These are phyloP conservation scores for Dispira simplex DNA, from an alignment of 192 early-diverging fungal genomes.

Conservation along the genomic window DNA sequence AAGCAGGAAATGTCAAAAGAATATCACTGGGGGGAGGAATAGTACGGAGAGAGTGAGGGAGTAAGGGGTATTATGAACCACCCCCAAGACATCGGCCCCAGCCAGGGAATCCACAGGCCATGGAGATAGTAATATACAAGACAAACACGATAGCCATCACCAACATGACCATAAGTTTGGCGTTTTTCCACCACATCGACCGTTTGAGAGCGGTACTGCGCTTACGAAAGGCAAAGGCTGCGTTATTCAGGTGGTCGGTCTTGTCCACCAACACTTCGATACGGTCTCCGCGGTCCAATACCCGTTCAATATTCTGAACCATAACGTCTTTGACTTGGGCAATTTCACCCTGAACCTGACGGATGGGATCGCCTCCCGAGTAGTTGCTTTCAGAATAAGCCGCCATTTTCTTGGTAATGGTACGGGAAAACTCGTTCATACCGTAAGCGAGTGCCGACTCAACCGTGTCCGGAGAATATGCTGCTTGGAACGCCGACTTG, in stretches of 20 bases:
- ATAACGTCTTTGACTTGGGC: conserved; percentile 90
- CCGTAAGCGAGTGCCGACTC: conserved; percentile 48
- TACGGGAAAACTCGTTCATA: conserved; percentile 66
- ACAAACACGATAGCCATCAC: conserved; percentile 42
- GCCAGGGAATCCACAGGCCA: conserved; percentile 68
- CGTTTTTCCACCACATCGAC: conserved; percentile 93
- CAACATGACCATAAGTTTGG: conserved; percentile 59
- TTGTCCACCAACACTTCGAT: conserved; percentile 86
- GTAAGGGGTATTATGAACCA: no score
- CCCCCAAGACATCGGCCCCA: conserved; percentile 30
- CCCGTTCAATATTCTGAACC: conserved; percentile 87
- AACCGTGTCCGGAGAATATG: conserved; percentile 36
- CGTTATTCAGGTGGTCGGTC: conserved; percentile 72
- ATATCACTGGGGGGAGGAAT: no score
- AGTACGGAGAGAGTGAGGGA: no score
- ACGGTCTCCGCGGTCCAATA: conserved; percentile 74
- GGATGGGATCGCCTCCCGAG: conserved; percentile 42
- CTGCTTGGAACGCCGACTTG: conserved; percentile 38
- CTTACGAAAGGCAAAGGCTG: conserved; percentile 82
- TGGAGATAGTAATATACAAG: conserved; percentile 55
- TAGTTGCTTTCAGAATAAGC: conserved; percentile 53
- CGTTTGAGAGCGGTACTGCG: conserved; percentile 68
- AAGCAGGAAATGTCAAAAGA: no score
- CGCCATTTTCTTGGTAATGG: conserved; percentile 75
- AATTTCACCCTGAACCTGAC: conserved; percentile 78